Base-by-base conservation (phyloP, 345 rosid genomes). In the Populus nigra region DNA sequence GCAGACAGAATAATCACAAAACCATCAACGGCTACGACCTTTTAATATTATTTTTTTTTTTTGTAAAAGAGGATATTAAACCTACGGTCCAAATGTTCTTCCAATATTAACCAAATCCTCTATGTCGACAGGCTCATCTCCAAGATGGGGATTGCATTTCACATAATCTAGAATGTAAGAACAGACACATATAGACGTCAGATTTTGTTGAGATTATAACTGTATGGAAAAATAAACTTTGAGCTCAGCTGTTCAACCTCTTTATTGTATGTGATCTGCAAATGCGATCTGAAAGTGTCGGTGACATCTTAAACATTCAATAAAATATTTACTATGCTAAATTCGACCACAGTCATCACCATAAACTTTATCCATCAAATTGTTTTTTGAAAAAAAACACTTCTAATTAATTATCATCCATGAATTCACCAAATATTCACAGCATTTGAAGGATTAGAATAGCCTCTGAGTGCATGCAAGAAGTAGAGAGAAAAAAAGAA, bases 61-160 rank as follows among this genome's bases (percentile, higher is more conserved):
- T 8, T 33, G 41, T 16, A 66, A 68, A 68, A 16, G 8, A 35
- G 10, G 12, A 16, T 35, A 50, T 50, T 77, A 82, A 79, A 82
- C 95, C 57, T 87, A 96, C 97, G 96, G 91, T 76, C 98, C 97
- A 69, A 73, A 84, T 79, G 69, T 87, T 89, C 85, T 89, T 71
- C 99, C 99, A 79, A 93, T 88, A 67, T 83, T 88, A 78, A 90
- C 87, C 90, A 93, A 86, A 84, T 96, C 99, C 90, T 96, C 99
- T 57, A 96, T 93, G 90, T 93, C 98, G 68, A 91, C 65, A 33
- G 99, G 99, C 72, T 91, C 97, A 17, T 93, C 94, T 38, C 98
- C 98, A 45, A 92, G 85, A 70, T 87, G 87, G 75, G 94, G 88
- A 88, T 92, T 96, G 62, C 62, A 61, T 87, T 86, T 87, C 90